A percentile compares a stretch with the other conserved stretches of the same genome.
Evolutionary conservation across 495 filamentous ascomycete genomes (phyloP).

Genomic region (Penicillium psychrofluorescens): DNA sequence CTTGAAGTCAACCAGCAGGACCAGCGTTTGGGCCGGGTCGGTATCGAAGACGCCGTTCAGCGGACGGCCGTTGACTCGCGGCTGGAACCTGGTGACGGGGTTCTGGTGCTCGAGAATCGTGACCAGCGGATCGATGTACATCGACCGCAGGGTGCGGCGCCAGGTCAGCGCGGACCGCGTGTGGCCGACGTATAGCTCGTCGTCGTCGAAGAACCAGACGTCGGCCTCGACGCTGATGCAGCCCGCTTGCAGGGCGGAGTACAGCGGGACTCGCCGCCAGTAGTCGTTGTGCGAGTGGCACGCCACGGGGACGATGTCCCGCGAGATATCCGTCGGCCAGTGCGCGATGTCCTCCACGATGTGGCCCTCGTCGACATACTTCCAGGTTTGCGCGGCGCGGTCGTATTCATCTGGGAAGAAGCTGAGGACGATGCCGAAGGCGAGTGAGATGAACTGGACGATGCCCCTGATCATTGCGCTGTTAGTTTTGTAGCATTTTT

Average conservation of each 20-base stretch:
- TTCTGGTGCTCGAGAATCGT: constrained; percentile 46
- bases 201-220: constrained; percentile 70
- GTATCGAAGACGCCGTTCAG: constrained; percentile 39
- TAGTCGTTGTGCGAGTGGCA: constrained; percentile 88
- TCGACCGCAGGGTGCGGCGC: constrained; percentile 42
- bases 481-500: neutral
- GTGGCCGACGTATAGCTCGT: constrained; percentile 59
- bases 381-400: constrained; percentile 36
- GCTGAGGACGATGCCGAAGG: constrained; percentile 41
- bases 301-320: constrained; percentile 58
- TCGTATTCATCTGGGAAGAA: constrained; percentile 54
- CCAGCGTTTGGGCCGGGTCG: constrained; percentile 50
- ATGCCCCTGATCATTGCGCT: constrained; percentile 25
- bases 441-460: constrained; percentile 43
- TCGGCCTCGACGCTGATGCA: constrained; percentile 74
- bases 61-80: constrained; percentile 5
- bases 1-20: constrained; percentile 71
- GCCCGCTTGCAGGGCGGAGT: constrained; percentile 57
- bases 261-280: constrained; percentile 67
- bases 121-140: constrained; percentile 52
- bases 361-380: constrained; percentile 34
- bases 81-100: constrained; percentile 27
- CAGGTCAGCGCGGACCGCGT: constrained; percentile 35
- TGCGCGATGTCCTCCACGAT: constrained; percentile 40
- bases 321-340: constrained; percentile 72